Evolutionary conservation across 2,329 filamentous ascomycete genomes (phyloP), one percentile per base, ranked within the genome.

Genomic region (Penicillium polonicum): DNA sequence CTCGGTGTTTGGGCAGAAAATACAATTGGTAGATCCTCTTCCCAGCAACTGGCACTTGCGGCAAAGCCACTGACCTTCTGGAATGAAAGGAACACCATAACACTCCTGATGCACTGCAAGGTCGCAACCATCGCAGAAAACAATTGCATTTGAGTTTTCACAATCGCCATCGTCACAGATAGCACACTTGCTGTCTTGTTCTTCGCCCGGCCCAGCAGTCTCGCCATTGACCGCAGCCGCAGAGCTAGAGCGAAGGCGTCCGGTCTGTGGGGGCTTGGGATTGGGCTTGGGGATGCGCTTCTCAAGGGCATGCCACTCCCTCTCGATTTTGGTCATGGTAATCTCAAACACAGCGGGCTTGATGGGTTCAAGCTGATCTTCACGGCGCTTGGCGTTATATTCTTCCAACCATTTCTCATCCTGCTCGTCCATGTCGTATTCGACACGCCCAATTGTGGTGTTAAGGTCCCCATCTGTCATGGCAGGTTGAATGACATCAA

Each of bases 371-470:
- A 91, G 85, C 45, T 88, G 86, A 64, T 89, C 85, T 25, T 84
- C 82, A 71, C 87, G 90, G 57, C 94, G 86, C 67, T 89, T 86
- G 13, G 80, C 78, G 68, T 99, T 99, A 71, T 93, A 86, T 39
- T 86, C 85, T 66, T 94, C 89, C 27, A 99, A 80, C 94, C 94
- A 99, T 78, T 92, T 91, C 65, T 96, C 92, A 73, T 99, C 94
- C 71, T 99, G 94, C 76, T 99, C 94, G 70, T 99, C 94, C 94
- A 99, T 99, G 74, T 99, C 94, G 73, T 99, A 99, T 72, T 99
- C 94, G 21, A 99, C 94, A 56, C 91, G 87, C 13, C 91, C 91
- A 39, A 95, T 83, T 5, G 78, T 76, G 31, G 78, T 74, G 52
- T 83, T 80, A 6, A 77, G 71, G 45, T 90, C 87, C 9, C 82